A percentile compares a stretch with the other conserved stretches of the same genome.
phyloP scores from a whole-genome alignment of 441 rosid genomes.

The Populus hybrid region DNA sequence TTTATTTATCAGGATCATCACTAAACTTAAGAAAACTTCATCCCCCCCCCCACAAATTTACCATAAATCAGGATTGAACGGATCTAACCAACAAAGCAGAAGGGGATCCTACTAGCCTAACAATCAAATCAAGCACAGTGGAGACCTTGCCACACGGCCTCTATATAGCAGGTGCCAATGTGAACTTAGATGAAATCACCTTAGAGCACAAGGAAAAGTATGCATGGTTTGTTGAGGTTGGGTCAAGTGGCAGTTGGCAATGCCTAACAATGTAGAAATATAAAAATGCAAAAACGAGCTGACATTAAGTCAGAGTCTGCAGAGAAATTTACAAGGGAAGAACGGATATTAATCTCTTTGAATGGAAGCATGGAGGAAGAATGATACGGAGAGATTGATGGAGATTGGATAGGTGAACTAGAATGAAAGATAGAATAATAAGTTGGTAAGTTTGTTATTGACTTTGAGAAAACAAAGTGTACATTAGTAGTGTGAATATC shows the following conservation, averaged over 20 bases:
- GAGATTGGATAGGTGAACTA: conserved; percentile 36
- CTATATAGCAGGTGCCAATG: neutral
- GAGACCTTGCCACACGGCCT: too few species aligned
- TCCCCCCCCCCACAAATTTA: neutral
- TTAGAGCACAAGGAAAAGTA: too few species aligned
- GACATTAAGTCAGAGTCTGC: neutral
- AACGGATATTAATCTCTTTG: neutral
- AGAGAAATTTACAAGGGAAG: neutral
- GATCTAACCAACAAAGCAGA: neutral
- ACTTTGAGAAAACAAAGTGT: conserved; percentile 12
- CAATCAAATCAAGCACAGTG: too few species aligned
- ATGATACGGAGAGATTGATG: neutral
- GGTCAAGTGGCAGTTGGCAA: too few species aligned
- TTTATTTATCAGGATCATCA: neutral
- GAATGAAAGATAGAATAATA: conserved; percentile 13
- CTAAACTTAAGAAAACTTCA: neutral
- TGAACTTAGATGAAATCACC: neutral
- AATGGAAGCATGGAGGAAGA: conserved; percentile 14
- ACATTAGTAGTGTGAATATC: neutral
- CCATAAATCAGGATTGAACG: neutral
- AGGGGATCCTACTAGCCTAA: too few species aligned
- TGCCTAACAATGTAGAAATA: too few species aligned
- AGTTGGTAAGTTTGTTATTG: conserved; percentile 41
- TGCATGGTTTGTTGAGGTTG: too few species aligned
- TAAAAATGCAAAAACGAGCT: too few species aligned